phyloP scores from a whole-genome alignment of 805 yeast genomes.

The Lachancea cidri region DNA sequence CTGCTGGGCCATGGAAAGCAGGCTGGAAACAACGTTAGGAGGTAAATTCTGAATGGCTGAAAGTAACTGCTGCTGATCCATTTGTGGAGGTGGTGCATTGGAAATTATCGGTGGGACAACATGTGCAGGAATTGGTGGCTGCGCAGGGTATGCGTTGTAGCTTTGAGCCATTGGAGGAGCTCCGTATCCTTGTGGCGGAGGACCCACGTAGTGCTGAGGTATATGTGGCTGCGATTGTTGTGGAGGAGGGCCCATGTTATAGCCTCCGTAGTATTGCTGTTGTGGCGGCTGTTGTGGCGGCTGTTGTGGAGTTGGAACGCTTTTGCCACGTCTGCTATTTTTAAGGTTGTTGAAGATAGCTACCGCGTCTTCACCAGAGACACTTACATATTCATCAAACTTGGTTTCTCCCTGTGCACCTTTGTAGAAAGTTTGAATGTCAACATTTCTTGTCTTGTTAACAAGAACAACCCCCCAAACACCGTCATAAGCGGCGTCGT shows the following conservation, averaged over 20 bases:
- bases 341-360: constrained; percentile 32
- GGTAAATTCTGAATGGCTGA: constrained; percentile 33
- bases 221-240: constrained; percentile 8
- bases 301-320: constrained; percentile 12
- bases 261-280: constrained; percentile 6
- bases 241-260: constrained; percentile 11
- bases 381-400: constrained; percentile 75
- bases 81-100: constrained; percentile 14
- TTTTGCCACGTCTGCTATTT: constrained; percentile 14
- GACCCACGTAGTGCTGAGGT: constrained; percentile 12
- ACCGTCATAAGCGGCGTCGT: constrained; percentile 78
- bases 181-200: constrained; percentile 15
- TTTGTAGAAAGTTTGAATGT: constrained; percentile 67
- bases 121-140: constrained; percentile 14
- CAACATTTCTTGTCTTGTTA: constrained; percentile 49
- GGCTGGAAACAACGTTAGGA: constrained; percentile 30
- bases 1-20: constrained; percentile 32
- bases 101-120: constrained; percentile 13
- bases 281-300: constrained; percentile 15
- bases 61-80: constrained; percentile 28
- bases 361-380: constrained; percentile 63
- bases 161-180: constrained; percentile 21
- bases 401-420: constrained; percentile 66
- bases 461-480: constrained; percentile 65
- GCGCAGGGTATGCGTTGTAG: constrained; percentile 17